Evolutionary conservation across 257 asterid genomes (phyloP), one percentile per base, ranked within the genome.

Genomic region (Nicotiana tabacum): DNA sequence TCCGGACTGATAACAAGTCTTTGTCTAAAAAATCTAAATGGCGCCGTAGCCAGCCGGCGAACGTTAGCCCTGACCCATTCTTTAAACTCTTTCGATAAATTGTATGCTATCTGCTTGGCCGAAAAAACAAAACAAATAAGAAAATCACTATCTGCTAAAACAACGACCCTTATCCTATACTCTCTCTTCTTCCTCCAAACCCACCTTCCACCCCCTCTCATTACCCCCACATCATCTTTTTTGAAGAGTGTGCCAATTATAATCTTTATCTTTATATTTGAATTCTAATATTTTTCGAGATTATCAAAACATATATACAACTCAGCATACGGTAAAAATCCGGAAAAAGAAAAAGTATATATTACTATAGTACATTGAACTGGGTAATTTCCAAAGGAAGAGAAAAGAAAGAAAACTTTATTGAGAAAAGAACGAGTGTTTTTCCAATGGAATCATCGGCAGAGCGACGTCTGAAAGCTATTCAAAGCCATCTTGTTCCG

Each of bases 391-490:
- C 35, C 1, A 1, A 3, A 66, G 35, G 0, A 8, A 1, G n/a
- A 24, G 9, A 33, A 39, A 24, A 9, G 17, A 17, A 53, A 53
- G 12, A 32, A 13, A 46, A 24, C 24, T 70, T 70, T 18, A 5
- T 70, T 68, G 27, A 16, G 62, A 24, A 7, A 21, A 51, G 4
- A 13, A 17, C 27, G 39, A 74, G 9, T 61, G 37, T 18, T 24
- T 9, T 3, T 4, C 13, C 56, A 78, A 91, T 91, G 95, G 97
- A 94, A 83, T 81, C 91, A 55, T 82, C 83, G 81, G 92, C 93
- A 30, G 94, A 93, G 77, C 87, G 96, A 83, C 94, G 99, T 35
- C 86, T 95, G 84, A 91, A 90, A 84, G 91, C 91, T 86, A 89
- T 95, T 85, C 94, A 88, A 62, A 87, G 88, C 3, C 99, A 95